These are phyloP conservation scores for Populus simonii DNA, from an alignment of 345 rosid species.

Conservation along the genomic window DNA sequence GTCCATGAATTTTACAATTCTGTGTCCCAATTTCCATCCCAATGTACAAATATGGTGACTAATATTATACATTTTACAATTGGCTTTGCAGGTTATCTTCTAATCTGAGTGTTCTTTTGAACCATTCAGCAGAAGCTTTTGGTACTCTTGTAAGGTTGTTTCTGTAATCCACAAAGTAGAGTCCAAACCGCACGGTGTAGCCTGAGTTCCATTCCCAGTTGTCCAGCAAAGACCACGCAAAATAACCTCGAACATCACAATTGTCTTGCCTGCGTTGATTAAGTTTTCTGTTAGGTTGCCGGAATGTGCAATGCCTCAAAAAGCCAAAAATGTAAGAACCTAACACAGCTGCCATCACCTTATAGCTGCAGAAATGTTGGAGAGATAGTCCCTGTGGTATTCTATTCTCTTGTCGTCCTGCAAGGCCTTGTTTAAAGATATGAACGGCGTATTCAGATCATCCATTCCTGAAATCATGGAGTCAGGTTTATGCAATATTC, in stretches of 20 bases:
- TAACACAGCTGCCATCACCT: conserved; percentile 35
- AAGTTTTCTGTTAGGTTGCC: conserved; percentile 1
- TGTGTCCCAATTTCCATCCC: not conserved
- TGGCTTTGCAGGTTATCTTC: conserved; percentile 14
- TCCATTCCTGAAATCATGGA: conserved; percentile 64
- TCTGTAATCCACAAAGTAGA: conserved; percentile 71
- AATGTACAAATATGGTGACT: not conserved
- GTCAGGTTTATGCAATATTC: not conserved
- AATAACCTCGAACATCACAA: conserved; percentile 68
- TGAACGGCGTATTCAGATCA: conserved; percentile 61
- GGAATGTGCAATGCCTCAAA: not conserved
- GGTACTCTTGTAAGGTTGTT: conserved; percentile 80
- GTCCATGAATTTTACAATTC: not conserved
- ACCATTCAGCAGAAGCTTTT: conserved; percentile 78
- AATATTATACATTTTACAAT: not conserved
- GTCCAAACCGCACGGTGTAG: conserved; percentile 82
- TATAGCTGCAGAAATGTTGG: conserved; percentile 83
- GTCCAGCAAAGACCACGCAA: conserved; percentile 86
- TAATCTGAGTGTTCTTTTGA: conserved; percentile 46
- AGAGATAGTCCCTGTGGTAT: conserved; percentile 78
- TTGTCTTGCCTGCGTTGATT: conserved; percentile 49
- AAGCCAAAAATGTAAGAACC: not conserved
- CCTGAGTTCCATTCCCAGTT: conserved; percentile 98
- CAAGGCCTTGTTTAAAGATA: conserved; percentile 54
- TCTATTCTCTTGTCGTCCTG: conserved; percentile 74